phyloP scores from a whole-genome alignment of 192 early-diverging fungal species.

The Backusella psychrophila region DNA sequence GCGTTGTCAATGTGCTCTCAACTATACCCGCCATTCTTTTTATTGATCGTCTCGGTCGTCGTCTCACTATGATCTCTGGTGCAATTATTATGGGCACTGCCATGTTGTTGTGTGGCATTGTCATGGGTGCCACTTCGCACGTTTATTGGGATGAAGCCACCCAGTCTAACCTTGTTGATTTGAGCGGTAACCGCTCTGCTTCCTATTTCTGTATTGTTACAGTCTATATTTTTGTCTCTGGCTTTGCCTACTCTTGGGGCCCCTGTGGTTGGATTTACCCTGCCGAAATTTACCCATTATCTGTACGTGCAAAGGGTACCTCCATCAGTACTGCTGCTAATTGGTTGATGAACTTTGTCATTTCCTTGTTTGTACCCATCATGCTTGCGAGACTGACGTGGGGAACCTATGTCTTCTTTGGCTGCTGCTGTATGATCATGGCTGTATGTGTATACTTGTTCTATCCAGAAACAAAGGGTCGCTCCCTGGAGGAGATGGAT shows the following conservation, averaged over 20 bases:
- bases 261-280: conserved; percentile 91
- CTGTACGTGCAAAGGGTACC: conserved; percentile 81
- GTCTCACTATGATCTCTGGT: conserved; percentile 72
- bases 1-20: conserved; percentile 72
- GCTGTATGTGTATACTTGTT: conserved; percentile 62
- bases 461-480: conserved; percentile 81
- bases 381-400: conserved; percentile 60
- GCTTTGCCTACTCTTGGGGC: conserved; percentile 86
- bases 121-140: conserved; percentile 40
- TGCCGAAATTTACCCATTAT: conserved; percentile 87
- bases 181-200: conserved; percentile 13
- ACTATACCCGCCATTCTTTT: conserved; percentile 83
- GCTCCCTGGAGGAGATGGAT: conserved; percentile 88
- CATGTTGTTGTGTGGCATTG: conserved; percentile 26
- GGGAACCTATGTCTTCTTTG: conserved; percentile 71
- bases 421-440: conserved; percentile 50
- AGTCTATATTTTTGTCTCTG: conserved; percentile 51
- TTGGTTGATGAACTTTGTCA: conserved; percentile 82
- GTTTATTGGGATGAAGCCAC: conserved; percentile 21
- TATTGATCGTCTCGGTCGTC: conserved; percentile 79
- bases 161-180: conserved; percentile 7
- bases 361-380: conserved; percentile 71
- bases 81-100: conserved; percentile 57
- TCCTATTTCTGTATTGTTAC: conserved; percentile 45
- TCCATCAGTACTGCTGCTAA: conserved; percentile 80